These are phyloP conservation scores for Pseudozyma sp. DNA, from an alignment of 1,284 basidiomycete genomes.

Conservation along the genomic window DNA sequence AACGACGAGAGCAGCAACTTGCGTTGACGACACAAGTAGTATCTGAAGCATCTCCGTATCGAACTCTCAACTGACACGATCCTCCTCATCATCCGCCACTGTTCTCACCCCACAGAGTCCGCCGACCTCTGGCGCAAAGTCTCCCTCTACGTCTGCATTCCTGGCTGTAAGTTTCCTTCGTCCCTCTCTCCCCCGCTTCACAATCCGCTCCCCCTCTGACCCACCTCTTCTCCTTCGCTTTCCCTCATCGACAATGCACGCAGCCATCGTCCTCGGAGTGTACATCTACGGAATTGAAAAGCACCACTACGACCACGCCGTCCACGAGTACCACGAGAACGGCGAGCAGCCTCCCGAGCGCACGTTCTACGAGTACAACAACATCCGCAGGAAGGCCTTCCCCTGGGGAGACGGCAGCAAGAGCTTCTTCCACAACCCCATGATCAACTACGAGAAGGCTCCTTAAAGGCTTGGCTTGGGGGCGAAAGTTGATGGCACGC, in stretches of 20 bases:
- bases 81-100: neutral
- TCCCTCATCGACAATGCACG: neutral
- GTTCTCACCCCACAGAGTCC: conserved; percentile 43
- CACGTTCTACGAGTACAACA: conserved; percentile 64
- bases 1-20: no score
- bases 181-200: neutral
- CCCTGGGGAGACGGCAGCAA: conserved; percentile 62
- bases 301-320: conserved; percentile 60
- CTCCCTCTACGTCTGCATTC: conserved; percentile 60
- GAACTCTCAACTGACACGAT: conserved; percentile 6
- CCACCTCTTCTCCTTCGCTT: neutral
- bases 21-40: no score
- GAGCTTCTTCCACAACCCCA: conserved; percentile 63
- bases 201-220: no score
- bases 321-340: conserved; percentile 63
- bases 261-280: conserved; percentile 58
- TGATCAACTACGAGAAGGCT: conserved; percentile 54
- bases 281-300: conserved; percentile 66
- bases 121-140: conserved; percentile 64
- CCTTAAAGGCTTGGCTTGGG: conserved; percentile 14
- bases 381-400: conserved; percentile 55
- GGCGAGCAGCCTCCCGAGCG: conserved; percentile 58
- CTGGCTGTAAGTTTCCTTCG: conserved; percentile 45
- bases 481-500: no score
- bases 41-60: no score